phyloP scores from a whole-genome alignment of 2,329 filamentous ascomycete genomes.

The Cercospora sesami region DNA sequence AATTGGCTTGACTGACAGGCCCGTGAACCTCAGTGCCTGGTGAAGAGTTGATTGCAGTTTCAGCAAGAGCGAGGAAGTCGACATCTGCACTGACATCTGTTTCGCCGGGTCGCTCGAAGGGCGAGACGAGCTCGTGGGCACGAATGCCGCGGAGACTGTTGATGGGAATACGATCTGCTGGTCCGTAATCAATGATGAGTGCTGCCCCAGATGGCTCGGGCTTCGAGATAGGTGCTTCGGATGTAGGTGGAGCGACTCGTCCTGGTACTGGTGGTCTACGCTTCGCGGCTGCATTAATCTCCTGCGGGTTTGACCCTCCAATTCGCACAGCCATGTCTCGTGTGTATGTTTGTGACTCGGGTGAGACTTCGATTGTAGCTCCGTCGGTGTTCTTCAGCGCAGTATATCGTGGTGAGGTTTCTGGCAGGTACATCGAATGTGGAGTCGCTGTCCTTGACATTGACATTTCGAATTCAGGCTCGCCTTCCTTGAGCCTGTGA shows the following conservation, averaged over 20 bases:
- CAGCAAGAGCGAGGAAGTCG: conserved; percentile 84
- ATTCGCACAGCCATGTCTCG: conserved; percentile 82
- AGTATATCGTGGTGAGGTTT: conserved; percentile 75
- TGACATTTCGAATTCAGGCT: conserved; percentile 83
- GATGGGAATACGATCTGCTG: conserved; percentile 71
- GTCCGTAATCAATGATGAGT: conserved; percentile 94
- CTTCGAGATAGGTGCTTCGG: conserved; percentile 51
- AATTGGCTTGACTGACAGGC: conserved; percentile 80
- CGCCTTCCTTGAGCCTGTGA: conserved; percentile 53
- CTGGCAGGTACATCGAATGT: conserved; percentile 80
- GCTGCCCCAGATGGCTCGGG: conserved; percentile 73
- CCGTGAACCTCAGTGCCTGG: conserved; percentile 87
- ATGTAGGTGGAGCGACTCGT: conserved; percentile 32
- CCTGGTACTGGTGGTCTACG: conserved; percentile 28
- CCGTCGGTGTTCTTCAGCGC: conserved; percentile 66
- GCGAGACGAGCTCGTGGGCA: conserved; percentile 71
- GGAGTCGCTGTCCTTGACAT: conserved; percentile 74
- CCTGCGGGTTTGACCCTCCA: conserved; percentile 58
- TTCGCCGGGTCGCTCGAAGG: conserved; percentile 75
- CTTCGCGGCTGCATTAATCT: conserved; percentile 21
- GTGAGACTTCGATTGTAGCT: conserved; percentile 84
- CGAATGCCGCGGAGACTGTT: conserved; percentile 91
- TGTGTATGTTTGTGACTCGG: conserved; percentile 78
- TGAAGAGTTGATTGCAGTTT: conserved; percentile 73
- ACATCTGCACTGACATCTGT: conserved; percentile 92